phyloP scores from a whole-genome alignment of 352 stramenopile species.

The Elongisporangium undulatum region DNA sequence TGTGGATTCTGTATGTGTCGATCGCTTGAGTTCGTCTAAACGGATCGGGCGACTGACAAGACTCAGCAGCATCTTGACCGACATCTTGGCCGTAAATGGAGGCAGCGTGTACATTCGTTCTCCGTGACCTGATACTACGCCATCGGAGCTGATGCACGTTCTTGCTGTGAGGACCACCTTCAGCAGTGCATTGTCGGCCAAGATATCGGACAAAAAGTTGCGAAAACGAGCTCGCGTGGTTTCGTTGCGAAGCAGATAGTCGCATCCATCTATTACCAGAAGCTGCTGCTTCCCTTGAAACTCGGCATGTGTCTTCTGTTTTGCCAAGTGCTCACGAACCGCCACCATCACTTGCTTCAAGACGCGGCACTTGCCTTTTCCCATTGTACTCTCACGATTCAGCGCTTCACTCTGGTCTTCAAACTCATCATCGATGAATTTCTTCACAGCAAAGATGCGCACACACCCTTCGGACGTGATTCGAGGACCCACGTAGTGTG shows the following conservation, averaged over 20 bases:
- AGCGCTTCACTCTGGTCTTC: slow-evolving; percentile 38
- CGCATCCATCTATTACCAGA: slow-evolving; percentile 68
- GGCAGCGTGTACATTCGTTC: slow-evolving; percentile 64
- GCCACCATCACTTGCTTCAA: slow-evolving; percentile 45
- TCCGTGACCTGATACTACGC: slow-evolving; percentile 58
- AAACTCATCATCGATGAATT: slow-evolving; percentile 53
- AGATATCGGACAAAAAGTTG: slow-evolving; percentile 55
- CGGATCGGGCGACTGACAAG: slow-evolving; percentile 70
- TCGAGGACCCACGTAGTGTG: slow-evolving; percentile 77
- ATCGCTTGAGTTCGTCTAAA: slow-evolving; percentile 55
- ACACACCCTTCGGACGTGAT: slow-evolving; percentile 66
- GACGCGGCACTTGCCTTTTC: slow-evolving; percentile 14
- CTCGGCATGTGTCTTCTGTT: slow-evolving; percentile 45
- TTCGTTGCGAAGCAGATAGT: slow-evolving; percentile 52
- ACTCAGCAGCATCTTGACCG: slow-evolving; percentile 71
- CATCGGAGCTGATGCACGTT: slow-evolving; percentile 58
- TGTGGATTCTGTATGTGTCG: slow-evolving; percentile 19
- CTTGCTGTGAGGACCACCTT: slow-evolving; percentile 70
- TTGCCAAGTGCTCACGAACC: slow-evolving; percentile 44
- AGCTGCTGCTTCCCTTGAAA: slow-evolving; percentile 55
- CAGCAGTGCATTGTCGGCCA: slow-evolving; percentile 66
- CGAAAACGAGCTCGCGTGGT: slow-evolving; percentile 56
- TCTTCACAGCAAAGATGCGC: slow-evolving; percentile 58
- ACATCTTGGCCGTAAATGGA: slow-evolving; percentile 64
- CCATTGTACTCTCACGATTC: slow-evolving; percentile 15